phyloP scores from a whole-genome alignment of 768 basidiomycete genomes.

The Tremella yokohamensis region DNA sequence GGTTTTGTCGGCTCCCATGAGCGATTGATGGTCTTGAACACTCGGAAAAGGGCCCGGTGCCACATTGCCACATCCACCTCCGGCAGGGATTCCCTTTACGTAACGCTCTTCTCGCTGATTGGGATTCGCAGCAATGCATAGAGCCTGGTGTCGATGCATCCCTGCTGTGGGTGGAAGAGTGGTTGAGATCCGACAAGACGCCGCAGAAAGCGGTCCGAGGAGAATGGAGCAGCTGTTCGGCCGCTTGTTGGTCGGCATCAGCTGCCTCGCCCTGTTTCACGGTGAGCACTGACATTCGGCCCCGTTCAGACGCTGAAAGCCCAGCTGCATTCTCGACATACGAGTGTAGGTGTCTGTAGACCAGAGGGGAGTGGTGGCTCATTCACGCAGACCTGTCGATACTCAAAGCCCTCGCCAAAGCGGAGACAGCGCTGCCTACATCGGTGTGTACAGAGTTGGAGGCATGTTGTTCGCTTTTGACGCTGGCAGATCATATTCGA shows the following conservation, averaged over 20 bases:
- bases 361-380: background rate
- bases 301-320: background rate
- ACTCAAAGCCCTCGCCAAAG: constrained; percentile 41
- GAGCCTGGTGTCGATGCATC: too few relatives aligned
- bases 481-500: constrained; percentile 40
- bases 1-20: too few relatives aligned
- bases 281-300: constrained; percentile 17
- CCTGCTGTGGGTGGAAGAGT: too few relatives aligned
- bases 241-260: constrained; percentile 21
- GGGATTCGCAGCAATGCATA: too few relatives aligned
- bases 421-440: constrained; percentile 21
- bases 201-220: too few relatives aligned
- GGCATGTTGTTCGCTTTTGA: too few relatives aligned
- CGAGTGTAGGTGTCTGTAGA: constrained; percentile 33
- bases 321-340: constrained; percentile 50
- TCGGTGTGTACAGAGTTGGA: constrained; percentile 30
- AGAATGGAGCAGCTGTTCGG: constrained; percentile 19
- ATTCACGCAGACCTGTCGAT: constrained; percentile 41
- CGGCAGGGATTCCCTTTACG: too few relatives aligned
- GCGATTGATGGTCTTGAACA: too few relatives aligned
- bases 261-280: constrained; percentile 34
- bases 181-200: too few relatives aligned
- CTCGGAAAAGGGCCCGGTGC: too few relatives aligned
- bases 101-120: too few relatives aligned
- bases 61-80: too few relatives aligned